Conservation (phyloP, 139 green algal genomes). For the Chlamydomonas urium region DNA sequence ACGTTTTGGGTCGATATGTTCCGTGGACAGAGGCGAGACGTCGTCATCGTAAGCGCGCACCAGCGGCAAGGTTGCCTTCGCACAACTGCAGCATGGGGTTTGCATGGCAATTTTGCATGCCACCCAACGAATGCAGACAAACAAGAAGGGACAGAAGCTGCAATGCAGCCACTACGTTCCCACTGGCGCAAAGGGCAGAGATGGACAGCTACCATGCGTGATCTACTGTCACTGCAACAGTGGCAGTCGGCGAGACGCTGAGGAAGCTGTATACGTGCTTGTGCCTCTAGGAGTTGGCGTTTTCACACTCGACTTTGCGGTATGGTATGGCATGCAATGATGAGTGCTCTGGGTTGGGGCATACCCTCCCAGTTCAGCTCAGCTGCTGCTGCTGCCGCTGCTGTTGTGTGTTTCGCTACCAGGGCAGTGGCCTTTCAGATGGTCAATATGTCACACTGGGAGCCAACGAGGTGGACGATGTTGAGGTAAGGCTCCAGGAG, state of each 20-base stretch:
- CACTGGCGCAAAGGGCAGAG: constrained; percentile 27
- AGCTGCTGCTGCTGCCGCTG: neutral
- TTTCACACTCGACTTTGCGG: constrained; percentile 83
- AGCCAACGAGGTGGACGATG: constrained; percentile 76
- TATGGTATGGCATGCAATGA: constrained; percentile 25
- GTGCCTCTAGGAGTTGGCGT: constrained; percentile 74
- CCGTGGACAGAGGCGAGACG: neutral
- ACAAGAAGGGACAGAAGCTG: constrained; percentile 62
- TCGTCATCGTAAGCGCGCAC: neutral
- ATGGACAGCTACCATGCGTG: constrained; percentile 61
- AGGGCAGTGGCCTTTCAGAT: constrained; percentile 85
- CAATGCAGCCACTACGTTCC: constrained; percentile 70
- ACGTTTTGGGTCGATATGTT: constrained; percentile 37
- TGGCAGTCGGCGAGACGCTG: constrained; percentile 70
- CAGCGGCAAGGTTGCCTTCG: neutral
- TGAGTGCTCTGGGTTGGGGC: neutral
- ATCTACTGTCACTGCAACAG: constrained; percentile 92
- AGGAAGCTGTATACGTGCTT: constrained; percentile 68
- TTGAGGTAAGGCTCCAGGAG: constrained; percentile 51
- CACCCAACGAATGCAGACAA: constrained; percentile 39
- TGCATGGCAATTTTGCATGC: neutral
- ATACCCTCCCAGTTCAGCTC: too few species aligned
- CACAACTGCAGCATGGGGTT: neutral
- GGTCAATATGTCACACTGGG: constrained; percentile 91
- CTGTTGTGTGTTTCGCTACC: constrained; percentile 10